Conservation (phyloP, 2,329 filamentous ascomycete genomes). For the Macrophomina phaseolina region DNA sequence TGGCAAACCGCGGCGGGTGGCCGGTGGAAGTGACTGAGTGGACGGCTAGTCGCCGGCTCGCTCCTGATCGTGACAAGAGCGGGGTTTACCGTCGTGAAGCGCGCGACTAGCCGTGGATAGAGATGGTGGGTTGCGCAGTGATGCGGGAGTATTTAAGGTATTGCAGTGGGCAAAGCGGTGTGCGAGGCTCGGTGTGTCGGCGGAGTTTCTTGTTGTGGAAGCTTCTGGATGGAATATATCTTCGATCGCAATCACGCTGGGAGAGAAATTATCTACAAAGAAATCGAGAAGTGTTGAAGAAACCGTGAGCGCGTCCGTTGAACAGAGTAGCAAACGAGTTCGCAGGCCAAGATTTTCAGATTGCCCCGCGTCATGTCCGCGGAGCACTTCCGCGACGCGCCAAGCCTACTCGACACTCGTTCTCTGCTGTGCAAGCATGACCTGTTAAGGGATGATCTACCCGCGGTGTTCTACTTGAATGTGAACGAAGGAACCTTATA, state of each 20-base stretch:
- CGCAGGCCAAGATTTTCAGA: constrained; percentile 8
- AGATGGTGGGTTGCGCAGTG: background rate
- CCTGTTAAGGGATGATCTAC: too few species aligned
- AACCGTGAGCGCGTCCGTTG: too few species aligned
- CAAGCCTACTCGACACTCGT: background rate
- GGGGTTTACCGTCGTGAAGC: background rate
- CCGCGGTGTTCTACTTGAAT: too few species aligned
- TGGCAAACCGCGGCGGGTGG: too few species aligned
- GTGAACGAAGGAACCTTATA: constrained; percentile 7
- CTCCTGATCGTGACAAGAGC: too few species aligned
- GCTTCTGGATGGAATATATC: background rate
- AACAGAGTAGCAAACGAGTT: too few species aligned
- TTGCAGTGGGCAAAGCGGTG: background rate
- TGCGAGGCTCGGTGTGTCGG: constrained; percentile 1
- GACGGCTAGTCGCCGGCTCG: too few species aligned
- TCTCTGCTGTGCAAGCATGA: background rate
- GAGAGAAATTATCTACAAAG: background rate
- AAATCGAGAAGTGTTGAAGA: background rate
- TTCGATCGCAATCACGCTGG: background rate
- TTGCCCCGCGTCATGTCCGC: constrained; percentile 9
- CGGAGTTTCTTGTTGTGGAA: background rate
- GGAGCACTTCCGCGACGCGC: constrained; percentile 12
- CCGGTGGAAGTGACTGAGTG: background rate
- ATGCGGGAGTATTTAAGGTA: background rate
- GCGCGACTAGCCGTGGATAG: background rate